Evolutionary conservation across 192 early-diverging fungal species (phyloP).

Genomic region (Umbelopsis sp.): DNA sequence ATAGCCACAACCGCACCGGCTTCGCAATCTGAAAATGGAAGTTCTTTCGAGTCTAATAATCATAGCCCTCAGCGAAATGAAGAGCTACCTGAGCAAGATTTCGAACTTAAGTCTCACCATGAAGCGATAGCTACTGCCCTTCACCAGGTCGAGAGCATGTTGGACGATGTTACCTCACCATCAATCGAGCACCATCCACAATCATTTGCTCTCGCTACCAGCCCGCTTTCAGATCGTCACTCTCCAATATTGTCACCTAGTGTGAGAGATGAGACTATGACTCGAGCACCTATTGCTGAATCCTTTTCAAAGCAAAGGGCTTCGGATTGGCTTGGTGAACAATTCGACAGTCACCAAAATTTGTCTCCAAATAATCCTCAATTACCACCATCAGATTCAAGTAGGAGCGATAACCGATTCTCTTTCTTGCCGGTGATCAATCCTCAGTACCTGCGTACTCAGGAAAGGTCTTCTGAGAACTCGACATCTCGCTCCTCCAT

Average conservation of each 20-base stretch:
- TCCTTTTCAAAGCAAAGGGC: background rate
- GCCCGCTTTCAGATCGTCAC: background rate
- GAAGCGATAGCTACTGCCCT: background rate
- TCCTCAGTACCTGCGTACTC: background rate
- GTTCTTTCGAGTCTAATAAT: background rate
- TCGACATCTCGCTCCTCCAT: background rate
- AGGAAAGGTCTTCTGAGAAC: background rate
- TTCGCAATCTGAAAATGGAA: background rate
- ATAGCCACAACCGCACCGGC: background rate
- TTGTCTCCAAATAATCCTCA: background rate
- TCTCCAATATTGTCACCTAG: background rate
- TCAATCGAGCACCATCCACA: background rate
- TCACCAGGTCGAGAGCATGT: background rate
- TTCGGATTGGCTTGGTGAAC: background rate
- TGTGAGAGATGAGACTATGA: background rate
- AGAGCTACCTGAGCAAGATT: background rate
- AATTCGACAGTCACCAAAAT: background rate
- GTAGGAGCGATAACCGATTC: background rate
- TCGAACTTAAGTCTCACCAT: conserved; percentile 4
- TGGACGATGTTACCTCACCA: background rate
- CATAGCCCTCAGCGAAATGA: background rate
- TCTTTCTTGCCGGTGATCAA: background rate
- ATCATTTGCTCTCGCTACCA: background rate
- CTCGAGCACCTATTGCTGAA: conserved; percentile 1
- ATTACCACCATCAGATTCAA: background rate